Evolutionary conservation across 495 filamentous ascomycete species (phyloP).

Genomic region (Elaphomyces granulatus): DNA sequence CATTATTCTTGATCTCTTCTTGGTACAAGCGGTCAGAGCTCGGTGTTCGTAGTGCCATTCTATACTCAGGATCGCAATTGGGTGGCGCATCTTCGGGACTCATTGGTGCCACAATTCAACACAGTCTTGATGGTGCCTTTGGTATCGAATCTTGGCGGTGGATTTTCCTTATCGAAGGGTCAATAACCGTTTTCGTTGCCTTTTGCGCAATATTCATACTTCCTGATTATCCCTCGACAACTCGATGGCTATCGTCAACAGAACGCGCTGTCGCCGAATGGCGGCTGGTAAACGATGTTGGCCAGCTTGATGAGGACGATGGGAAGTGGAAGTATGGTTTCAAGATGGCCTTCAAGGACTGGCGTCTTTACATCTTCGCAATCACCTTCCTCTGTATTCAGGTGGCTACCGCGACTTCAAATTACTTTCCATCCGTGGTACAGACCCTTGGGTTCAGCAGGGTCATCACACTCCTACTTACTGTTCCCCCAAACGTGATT

Average conservation of each 20-base stretch:
- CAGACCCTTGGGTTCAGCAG: conserved; percentile 52
- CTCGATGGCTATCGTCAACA: conserved; percentile 53
- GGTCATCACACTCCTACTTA: conserved; percentile 60
- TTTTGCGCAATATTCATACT: conserved; percentile 44
- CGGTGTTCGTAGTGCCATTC: conserved; percentile 27
- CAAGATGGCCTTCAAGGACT: conserved; percentile 64
- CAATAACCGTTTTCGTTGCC: conserved; percentile 38
- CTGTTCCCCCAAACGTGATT: conserved; percentile 61
- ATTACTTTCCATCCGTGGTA: conserved; percentile 83
- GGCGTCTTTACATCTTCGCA: conserved; percentile 30
- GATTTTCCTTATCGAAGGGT: conserved; percentile 65
- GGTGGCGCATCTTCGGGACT: conserved; percentile 34
- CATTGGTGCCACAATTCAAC: conserved; percentile 25
- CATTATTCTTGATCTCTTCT: conserved; percentile 36
- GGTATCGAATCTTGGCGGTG: conserved; percentile 69
- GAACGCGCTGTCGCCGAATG: conserved; percentile 54
- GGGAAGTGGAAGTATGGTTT: conserved; percentile 54
- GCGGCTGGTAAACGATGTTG: conserved; percentile 65
- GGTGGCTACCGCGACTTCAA: conserved; percentile 59
- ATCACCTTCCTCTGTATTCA: conserved; percentile 59
- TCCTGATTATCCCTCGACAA: conserved; percentile 71
- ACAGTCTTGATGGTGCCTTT: conserved; percentile 18
- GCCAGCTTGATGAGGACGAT: conserved; percentile 54
- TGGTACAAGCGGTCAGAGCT: conserved; percentile 41
- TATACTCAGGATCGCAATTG: conserved; percentile 29